phyloP scores from a whole-genome alignment of 192 early-diverging fungal genomes.

The Pilaira anomala region DNA sequence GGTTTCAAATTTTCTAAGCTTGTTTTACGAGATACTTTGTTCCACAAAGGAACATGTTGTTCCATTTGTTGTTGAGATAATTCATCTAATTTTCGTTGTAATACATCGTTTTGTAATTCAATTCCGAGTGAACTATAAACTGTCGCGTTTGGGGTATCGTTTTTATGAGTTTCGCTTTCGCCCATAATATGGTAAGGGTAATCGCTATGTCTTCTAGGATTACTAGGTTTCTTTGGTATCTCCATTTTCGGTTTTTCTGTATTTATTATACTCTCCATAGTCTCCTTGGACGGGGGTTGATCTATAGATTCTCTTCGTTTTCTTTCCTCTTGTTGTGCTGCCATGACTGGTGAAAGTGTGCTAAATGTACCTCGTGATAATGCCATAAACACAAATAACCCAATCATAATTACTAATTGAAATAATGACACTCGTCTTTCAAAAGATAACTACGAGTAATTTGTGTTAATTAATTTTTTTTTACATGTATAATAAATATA shows the following conservation, averaged over 20 bases:
- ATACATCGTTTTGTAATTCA: too few species aligned
- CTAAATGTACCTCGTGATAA: constrained; percentile 42
- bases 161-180: too few species aligned
- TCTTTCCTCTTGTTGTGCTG: constrained; percentile 34
- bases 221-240: neutral
- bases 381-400: constrained; percentile 38
- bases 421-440: constrained; percentile 42
- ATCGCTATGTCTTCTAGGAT: constrained; percentile 6
- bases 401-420: constrained; percentile 34
- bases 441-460: constrained; percentile 37
- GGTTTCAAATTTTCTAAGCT: too few species aligned
- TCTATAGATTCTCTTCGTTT: constrained; percentile 25
- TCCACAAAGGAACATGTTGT: too few species aligned
- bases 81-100: too few species aligned
- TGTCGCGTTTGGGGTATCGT: too few species aligned
- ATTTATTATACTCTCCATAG: neutral
- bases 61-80: too few species aligned
- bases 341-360: constrained; percentile 35
- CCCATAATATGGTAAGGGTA: neutral
- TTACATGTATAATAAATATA: neutral
- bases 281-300: neutral
- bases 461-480: neutral
- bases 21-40: too few species aligned
- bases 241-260: neutral
- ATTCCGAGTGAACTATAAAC: too few species aligned